Base-by-base conservation (phyloP, 2,329 filamentous ascomycete genomes). In the Rutstroemia sp. region DNA sequence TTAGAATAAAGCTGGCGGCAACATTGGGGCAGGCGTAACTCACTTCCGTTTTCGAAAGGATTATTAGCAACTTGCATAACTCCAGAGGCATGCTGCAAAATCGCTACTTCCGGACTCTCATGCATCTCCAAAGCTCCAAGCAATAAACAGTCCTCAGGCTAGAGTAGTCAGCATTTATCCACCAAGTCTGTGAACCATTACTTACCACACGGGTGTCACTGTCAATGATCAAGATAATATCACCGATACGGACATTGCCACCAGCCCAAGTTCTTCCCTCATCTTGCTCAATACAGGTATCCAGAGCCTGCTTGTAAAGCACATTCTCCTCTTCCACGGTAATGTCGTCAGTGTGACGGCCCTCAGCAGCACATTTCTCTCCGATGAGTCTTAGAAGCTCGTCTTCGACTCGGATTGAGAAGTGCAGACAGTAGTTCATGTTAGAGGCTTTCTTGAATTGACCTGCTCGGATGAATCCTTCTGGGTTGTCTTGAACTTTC, bases 391-490 rank as follows among this genome's bases (percentile, higher is more conserved):
- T 34, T 2, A 60, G 50, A 9, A 89, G 72, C 57, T 79, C 79
- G 10, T 80, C 78, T 46, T 67, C 65, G 19, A 67, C 60, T 46
- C 57, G 57, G 51, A 64, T 65, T 30, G 58, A 61, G 23, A 67
- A 56, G 57, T 61, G 61, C 16, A 67, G 46, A 3, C 78, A 84
- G 65, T 83, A 88, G 69, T 88, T 89, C 85, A 89, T 88, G 72
- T 89, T 89, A 27, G 83, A 87, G 1, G 84, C 83, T 71, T 87
- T 87, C 73, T 87, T 87, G 74, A 87, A 87, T 67, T 86, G 86
- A 54, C 84, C 84, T 40, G 74, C 74, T 40, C 81, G 75, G 17
- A 78, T 59, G 63, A 80, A 83, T 17, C 72, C 73, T 44, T 54
- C 55, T 4, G 42, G 55, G 8, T 57, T 57, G 10, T 56, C 54